These are phyloP conservation scores for Fimicolochytrium jonesii DNA, from an alignment of 192 early-diverging fungal species.

Conservation along the genomic window DNA sequence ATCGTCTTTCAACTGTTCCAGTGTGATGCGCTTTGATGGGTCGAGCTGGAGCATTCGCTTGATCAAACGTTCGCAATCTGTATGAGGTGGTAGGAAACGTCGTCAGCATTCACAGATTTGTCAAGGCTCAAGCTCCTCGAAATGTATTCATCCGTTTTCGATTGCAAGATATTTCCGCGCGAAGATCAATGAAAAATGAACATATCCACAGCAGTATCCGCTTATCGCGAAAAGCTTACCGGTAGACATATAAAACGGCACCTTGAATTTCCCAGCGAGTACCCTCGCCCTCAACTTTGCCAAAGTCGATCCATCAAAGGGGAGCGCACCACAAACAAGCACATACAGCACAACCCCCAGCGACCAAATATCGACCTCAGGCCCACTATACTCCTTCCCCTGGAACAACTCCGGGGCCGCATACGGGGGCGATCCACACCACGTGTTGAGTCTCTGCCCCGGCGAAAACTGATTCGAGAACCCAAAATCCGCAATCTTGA, in stretches of 20 bases:
- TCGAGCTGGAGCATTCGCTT: constrained; percentile 56
- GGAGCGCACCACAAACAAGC: constrained; percentile 66
- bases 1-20: constrained; percentile 52
- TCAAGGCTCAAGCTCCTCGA: no score
- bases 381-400: constrained; percentile 84
- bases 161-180: no score
- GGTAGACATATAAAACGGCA: constrained; percentile 59
- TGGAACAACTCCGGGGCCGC: constrained; percentile 59
- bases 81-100: background rate
- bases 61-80: constrained; percentile 55
- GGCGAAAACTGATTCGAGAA: constrained; percentile 60
- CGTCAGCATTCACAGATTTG: no score
- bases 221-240: no score
- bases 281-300: constrained; percentile 51
- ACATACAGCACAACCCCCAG: constrained; percentile 88
- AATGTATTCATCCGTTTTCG: no score
- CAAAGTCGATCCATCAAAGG: constrained; percentile 60
- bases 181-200: background rate
- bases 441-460: constrained; percentile 55
- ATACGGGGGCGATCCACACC: constrained; percentile 61
- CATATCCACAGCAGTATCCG: no score
- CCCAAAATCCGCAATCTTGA: constrained; percentile 65
- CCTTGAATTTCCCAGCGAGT: constrained; percentile 52
- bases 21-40: constrained; percentile 47
- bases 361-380: constrained; percentile 96